Percentiles rank a stretch among this genome's conserved stretches.
Conservation (phyloP, 169 alveolate genomes). For the Eimeria acervulina region DNA sequence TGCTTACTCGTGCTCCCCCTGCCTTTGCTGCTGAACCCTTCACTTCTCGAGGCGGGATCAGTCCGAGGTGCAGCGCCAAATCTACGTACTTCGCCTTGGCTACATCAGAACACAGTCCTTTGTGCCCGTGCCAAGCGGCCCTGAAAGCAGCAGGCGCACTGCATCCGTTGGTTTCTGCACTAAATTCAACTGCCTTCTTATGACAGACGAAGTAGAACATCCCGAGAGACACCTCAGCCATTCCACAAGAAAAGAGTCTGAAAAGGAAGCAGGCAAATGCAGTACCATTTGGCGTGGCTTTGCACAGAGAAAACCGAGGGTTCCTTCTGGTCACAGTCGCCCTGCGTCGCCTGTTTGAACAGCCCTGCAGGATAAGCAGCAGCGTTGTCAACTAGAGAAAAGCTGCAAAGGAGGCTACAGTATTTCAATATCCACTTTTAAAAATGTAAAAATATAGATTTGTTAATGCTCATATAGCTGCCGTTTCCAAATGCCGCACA, state of each 20-base stretch:
- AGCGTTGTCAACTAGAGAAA: background rate
- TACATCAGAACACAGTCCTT: slow-evolving; percentile 17
- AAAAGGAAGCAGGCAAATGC: too few species aligned
- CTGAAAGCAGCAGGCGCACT: background rate
- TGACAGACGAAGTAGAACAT: background rate
- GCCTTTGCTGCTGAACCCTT: background rate
- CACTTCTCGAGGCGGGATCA: background rate
- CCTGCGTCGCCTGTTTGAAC: slow-evolving; percentile 78
- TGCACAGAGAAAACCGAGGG: slow-evolving; percentile 27
- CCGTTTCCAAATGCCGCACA: background rate
- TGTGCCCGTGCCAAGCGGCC: slow-evolving; percentile 59
- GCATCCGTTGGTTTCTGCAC: background rate
- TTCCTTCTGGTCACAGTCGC: slow-evolving; percentile 54
- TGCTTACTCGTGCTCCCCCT: background rate
- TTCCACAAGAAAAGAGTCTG: background rate
- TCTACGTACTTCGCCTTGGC: slow-evolving; percentile 37
- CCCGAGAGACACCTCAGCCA: background rate
- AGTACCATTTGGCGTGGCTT: slow-evolving; percentile 66
- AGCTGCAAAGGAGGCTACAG: too few species aligned
- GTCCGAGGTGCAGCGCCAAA: slow-evolving; percentile 41
- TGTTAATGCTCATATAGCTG: background rate
- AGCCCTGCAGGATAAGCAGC: slow-evolving; percentile 56
- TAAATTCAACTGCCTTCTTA: background rate
- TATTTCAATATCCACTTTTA: too few species aligned
- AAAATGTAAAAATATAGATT: too few species aligned